Conservation (phyloP, 345 rosid species). For the Citrus glauca region DNA sequence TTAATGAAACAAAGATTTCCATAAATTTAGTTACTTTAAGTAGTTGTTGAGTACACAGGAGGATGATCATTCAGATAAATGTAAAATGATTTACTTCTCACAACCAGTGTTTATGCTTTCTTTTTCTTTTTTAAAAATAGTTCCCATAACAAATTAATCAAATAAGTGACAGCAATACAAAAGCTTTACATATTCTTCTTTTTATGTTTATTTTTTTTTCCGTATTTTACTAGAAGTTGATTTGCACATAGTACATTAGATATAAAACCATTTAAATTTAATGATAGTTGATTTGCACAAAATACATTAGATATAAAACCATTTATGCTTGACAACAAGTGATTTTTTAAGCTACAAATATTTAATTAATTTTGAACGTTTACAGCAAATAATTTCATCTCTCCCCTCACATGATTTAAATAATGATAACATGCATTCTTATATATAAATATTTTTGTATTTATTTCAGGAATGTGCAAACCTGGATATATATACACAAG, state of each 20-base stretch:
- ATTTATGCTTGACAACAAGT: background rate
- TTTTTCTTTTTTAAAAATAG: background rate
- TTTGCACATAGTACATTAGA: background rate
- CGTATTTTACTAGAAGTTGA: background rate
- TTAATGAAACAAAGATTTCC: background rate
- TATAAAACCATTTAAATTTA: background rate
- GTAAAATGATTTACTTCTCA: no score
- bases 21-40: no score
- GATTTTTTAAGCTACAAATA: background rate
- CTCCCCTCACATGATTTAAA: background rate
- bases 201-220: background rate
- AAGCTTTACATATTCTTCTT: background rate
- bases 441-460: constrained; percentile 9
- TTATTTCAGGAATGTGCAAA: constrained; percentile 78
- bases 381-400: background rate
- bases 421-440: background rate
- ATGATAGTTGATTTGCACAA: background rate
- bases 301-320: background rate
- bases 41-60: no score
- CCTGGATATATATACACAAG: constrained; percentile 46
- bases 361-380: background rate
- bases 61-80: no score
- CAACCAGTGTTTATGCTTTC: no score
- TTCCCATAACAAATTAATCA: background rate
- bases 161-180: background rate